These are phyloP conservation scores for Stephania yunnanensis DNA, from an alignment of 164 flowering plant species.

Conservation along the genomic window DNA sequence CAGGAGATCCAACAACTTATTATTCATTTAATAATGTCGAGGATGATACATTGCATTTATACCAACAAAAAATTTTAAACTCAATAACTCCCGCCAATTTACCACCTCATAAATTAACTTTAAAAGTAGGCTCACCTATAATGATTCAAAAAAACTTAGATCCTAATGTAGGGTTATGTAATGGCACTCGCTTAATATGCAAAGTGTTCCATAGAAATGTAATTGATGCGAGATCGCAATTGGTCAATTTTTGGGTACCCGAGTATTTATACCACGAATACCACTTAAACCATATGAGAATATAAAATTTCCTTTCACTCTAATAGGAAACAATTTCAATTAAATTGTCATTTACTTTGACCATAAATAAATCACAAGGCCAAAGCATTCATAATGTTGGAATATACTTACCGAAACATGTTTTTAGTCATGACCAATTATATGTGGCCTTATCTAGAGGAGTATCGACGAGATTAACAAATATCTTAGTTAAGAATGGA, in stretches of 20 bases:
- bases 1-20: not conserved
- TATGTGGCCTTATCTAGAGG: no score
- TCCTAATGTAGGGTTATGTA: not conserved
- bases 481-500: no score
- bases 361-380: not conserved
- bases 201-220: not conserved
- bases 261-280: not conserved
- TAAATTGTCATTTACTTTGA: not conserved
- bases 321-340: not conserved
- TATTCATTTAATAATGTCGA: not conserved
- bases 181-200: not conserved
- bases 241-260: not conserved
- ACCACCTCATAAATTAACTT: no score
- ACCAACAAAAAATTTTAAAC: not conserved
- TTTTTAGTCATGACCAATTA: no score
- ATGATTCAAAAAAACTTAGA: not conserved
- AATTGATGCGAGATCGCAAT: not conserved
- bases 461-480: no score
- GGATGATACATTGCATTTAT: not conserved
- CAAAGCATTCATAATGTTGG: not conserved
- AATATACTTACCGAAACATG: not conserved
- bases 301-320: not conserved
- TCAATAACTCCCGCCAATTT: not conserved
- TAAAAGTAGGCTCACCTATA: no score
- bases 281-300: not conserved